Base-by-base conservation (phyloP, 2,329 filamentous ascomycete species). In the Cytospora mali region DNA sequence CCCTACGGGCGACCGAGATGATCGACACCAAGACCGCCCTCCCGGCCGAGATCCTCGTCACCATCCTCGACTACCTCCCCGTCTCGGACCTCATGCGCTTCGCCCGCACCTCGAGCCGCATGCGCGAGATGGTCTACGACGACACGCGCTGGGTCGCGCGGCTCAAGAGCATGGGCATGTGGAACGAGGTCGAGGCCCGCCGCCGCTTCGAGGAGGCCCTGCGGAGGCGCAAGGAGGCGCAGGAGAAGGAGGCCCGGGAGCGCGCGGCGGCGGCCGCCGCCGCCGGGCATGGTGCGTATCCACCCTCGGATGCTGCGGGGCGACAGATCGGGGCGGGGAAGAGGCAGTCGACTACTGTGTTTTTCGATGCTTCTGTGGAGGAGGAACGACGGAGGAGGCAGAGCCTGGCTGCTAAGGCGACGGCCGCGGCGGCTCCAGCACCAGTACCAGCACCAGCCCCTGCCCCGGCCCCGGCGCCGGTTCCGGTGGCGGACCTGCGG, bases 121-220 rank as follows among this genome's bases (percentile, higher is more conserved):
- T 98, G 83, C 89, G 90, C 73, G 95, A 99, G 77, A 99, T 99
- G 93, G 93, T 97, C 3, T 99, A 98, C 76, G 95, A 99, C 75
- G 95, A 99, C 75, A 92, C 93, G 55, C 85, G 94, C 79, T 99
- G 95, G 95, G 90, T 98, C 46, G 87, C 91, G 67, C 85, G 91
- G 66, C 77, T 99, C 60, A 90, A 90, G 73, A 88, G 84, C 63
- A 97, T 99, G 88, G 91, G 89, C 2, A 90, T 91, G 68, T 99
- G 95, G 95, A 89, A 96, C 71, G 95, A 99, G 73, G 75, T 80
- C 4, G 94, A 97, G 73, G 95, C 95, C 5, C 84, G 93, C 65
- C 87, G 85, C 68, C 81, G 91, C 58, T 91, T 92, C 58, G 94
- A 97, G 66, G 88, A 94, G 27, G 83, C 84, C 9, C 82, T 89